phyloP scores from a whole-genome alignment of 108 stramenopile genomes.

The Hondaea fermentalgiana region DNA sequence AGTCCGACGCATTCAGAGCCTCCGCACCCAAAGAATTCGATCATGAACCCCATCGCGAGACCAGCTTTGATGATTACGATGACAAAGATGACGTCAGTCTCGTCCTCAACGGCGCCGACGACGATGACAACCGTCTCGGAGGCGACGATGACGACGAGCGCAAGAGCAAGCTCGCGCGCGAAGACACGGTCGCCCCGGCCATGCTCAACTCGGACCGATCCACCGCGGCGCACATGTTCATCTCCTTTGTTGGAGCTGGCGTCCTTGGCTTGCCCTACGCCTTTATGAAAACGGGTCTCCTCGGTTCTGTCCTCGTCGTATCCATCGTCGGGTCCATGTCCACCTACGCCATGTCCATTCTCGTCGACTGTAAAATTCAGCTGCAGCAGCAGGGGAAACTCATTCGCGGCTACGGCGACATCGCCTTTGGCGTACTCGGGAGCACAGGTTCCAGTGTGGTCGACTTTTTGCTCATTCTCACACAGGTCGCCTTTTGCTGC shows the following conservation, averaged over 20 bases:
- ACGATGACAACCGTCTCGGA: not conserved
- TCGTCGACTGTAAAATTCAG: constrained; percentile 1
- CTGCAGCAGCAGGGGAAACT: not conserved
- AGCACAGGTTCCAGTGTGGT: not conserved
- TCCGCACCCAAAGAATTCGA: too few species aligned
- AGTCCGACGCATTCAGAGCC: not conserved
- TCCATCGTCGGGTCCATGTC: not conserved
- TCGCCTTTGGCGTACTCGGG: constrained; percentile 1
- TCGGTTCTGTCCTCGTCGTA: not conserved
- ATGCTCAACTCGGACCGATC: constrained; percentile 13
- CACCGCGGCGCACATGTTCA: constrained; percentile 12
- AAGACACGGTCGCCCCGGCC: not conserved
- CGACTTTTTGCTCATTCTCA: not conserved
- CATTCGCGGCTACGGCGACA: not conserved
- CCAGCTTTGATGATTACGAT: too few species aligned
- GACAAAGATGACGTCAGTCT: too few species aligned
- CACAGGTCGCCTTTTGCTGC: constrained; percentile 13
- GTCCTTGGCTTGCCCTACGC: not conserved
- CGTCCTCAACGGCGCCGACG: not conserved
- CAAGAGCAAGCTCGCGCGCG: not conserved
- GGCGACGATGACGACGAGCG: not conserved
- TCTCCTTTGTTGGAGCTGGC: constrained; percentile 12
- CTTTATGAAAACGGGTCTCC: not conserved
- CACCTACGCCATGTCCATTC: not conserved
- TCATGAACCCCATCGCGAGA: too few species aligned